Percentiles rank a stretch among this genome's conserved stretches.
Evolutionary conservation across 306 rosid species (phyloP).

Genomic region (Boehmeria nivea): DNA sequence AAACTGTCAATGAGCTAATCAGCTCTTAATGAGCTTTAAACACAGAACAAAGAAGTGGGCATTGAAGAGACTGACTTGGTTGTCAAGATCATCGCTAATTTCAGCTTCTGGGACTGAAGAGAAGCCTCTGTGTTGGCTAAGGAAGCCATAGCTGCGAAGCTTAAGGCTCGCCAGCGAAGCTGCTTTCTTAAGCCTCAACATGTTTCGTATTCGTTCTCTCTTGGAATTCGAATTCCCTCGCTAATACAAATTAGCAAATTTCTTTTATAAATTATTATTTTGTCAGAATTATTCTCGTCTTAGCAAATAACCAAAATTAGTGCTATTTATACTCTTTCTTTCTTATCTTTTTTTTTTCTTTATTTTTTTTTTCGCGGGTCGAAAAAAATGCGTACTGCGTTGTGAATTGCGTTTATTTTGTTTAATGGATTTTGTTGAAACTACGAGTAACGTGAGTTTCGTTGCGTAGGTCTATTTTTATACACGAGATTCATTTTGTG

Average conservation of each 20-base stretch:
- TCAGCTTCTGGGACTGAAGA: constrained; percentile 28
- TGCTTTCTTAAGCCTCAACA: constrained; percentile 28
- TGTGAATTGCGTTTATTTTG: no score
- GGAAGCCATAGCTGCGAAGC: constrained; percentile 17
- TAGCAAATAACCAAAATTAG: no score
- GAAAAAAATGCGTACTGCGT: no score
- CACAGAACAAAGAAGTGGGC: constrained; percentile 3
- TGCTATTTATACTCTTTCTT: no score
- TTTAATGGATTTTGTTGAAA: no score
- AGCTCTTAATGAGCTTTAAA: background rate
- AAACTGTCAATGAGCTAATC: background rate
- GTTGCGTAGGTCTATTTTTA: no score
- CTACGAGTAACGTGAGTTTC: no score
- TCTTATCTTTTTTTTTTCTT: no score
- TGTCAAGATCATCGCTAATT: constrained; percentile 25
- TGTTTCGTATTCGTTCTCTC: constrained; percentile 26
- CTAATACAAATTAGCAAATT: no score
- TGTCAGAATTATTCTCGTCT: no score
- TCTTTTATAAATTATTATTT: background rate
- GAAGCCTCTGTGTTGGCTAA: constrained; percentile 22
- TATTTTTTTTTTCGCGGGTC: no score
- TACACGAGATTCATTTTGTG: no score
- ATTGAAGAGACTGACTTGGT: constrained; percentile 26
- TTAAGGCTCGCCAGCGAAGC: constrained; percentile 23
- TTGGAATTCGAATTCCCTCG: background rate